phyloP scores from a whole-genome alignment of 306 rosid species.

The Alnus glutinosa region DNA sequence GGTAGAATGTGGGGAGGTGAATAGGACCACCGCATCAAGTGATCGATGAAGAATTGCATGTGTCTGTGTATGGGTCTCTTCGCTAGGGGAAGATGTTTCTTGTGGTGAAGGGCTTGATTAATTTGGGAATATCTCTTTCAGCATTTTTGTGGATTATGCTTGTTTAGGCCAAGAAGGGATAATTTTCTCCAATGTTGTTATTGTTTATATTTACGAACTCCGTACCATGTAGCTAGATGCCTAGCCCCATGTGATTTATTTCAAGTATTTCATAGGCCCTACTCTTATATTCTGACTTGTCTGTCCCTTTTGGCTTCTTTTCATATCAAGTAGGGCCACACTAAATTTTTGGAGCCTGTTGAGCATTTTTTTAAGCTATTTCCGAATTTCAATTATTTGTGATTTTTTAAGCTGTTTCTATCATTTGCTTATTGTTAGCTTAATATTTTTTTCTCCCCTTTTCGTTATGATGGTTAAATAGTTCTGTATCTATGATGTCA shows the following conservation, averaged over 20 bases:
- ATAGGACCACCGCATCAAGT: not conserved
- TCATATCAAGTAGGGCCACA: not conserved
- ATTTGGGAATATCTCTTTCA: not conserved
- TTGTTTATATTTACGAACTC: not conserved
- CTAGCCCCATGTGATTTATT: not conserved
- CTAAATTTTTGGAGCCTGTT: not conserved
- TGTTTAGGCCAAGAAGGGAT: not conserved
- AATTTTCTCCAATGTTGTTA: not conserved
- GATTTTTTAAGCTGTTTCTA: not conserved
- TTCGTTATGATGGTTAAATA: constrained; percentile 2
- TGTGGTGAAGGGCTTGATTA: not conserved
- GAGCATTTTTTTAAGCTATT: not conserved
- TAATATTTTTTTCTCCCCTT: constrained; percentile 1
- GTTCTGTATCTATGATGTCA: constrained; percentile 17
- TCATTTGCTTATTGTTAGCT: constrained; percentile 16
- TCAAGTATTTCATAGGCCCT: not conserved
- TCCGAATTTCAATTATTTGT: not conserved
- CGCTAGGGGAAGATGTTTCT: not conserved
- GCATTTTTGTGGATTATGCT: too few species aligned
- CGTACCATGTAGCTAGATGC: not conserved
- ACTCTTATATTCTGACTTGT: not conserved
- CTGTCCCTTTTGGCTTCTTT: not conserved
- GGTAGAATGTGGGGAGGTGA: not conserved
- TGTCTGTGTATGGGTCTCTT: too few species aligned
- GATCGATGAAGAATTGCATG: not conserved